Percentiles rank a stretch among this genome's conserved stretches.
phyloP scores from a whole-genome alignment of 495 filamentous ascomycete genomes.

The Xylaria curta region DNA sequence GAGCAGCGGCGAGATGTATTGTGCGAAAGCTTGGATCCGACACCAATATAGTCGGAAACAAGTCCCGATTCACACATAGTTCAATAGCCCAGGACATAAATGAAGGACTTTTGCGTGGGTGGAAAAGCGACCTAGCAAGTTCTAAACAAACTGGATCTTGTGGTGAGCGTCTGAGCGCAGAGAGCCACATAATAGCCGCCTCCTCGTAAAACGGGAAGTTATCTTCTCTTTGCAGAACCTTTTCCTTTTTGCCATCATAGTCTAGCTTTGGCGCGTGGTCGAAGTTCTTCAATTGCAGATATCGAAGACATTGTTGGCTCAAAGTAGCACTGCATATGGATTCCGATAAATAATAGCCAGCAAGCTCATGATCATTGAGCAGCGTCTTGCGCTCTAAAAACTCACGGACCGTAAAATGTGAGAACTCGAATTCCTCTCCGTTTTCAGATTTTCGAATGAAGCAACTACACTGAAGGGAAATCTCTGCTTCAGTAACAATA shows the following conservation, averaged over 20 bases:
- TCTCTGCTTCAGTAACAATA: constrained; percentile 34
- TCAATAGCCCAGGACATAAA: constrained; percentile 15
- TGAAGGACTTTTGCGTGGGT: constrained; percentile 3
- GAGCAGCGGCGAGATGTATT: background rate
- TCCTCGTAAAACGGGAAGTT: background rate
- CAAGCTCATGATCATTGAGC: constrained; percentile 17
- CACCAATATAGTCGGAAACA: background rate
- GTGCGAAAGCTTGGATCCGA: background rate
- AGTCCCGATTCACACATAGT: background rate
- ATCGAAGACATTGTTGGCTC: background rate
- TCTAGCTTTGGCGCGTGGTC: background rate
- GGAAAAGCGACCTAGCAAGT: background rate
- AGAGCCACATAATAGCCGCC: background rate
- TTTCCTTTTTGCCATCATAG: background rate
- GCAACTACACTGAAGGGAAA: constrained; percentile 42
- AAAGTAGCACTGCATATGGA: background rate
- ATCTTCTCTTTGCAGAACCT: background rate
- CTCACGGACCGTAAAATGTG: constrained; percentile 47
- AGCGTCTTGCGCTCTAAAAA: constrained; percentile 32
- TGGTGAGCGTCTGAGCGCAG: background rate
- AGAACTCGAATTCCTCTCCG: constrained; percentile 35
- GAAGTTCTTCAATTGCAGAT: background rate
- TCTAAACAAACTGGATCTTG: background rate
- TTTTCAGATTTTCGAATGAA: constrained; percentile 37
- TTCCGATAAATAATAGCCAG: constrained; percentile 22